A percentile compares a stretch with the other conserved stretches of the same genome.
Conservation (phyloP, 2,329 filamentous ascomycete species). For the Orbilia brochopaga region DNA sequence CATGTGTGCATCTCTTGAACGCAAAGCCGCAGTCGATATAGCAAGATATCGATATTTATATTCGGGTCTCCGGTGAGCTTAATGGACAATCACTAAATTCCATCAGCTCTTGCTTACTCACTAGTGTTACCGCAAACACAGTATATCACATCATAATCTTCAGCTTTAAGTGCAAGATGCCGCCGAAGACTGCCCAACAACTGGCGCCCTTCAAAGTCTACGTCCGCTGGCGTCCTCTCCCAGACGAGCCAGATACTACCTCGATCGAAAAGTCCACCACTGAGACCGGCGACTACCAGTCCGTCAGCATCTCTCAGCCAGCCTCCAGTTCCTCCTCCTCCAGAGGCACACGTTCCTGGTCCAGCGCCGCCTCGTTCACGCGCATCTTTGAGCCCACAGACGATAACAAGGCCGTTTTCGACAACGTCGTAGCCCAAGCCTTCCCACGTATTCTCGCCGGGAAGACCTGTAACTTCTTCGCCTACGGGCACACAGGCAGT, state of each 20-base stretch:
- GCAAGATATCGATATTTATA: too few relatives aligned
- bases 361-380: constrained; percentile 52
- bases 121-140: not conserved
- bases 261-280: constrained; percentile 22
- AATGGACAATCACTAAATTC: too few relatives aligned
- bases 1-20: too few relatives aligned
- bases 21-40: too few relatives aligned
- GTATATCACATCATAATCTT: not conserved
- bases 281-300: constrained; percentile 16
- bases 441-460: constrained; percentile 57
- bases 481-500: constrained; percentile 60
- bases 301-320: constrained; percentile 28
- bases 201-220: constrained; percentile 43
- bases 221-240: constrained; percentile 42
- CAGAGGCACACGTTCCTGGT: constrained; percentile 51
- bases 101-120: too few relatives aligned
- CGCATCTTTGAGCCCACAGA: constrained; percentile 55
- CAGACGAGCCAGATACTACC: constrained; percentile 24
- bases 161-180: constrained; percentile 8
- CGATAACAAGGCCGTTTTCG: constrained; percentile 54
- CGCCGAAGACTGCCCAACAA: constrained; percentile 24
- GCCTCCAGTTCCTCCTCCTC: constrained; percentile 15
- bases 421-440: constrained; percentile 56
- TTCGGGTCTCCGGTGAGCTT: too few relatives aligned
- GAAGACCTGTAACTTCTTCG: constrained; percentile 59